Evolutionary conservation across 2,329 filamentous ascomycete genomes (phyloP).

Genomic region (Sporothrix pallida): DNA sequence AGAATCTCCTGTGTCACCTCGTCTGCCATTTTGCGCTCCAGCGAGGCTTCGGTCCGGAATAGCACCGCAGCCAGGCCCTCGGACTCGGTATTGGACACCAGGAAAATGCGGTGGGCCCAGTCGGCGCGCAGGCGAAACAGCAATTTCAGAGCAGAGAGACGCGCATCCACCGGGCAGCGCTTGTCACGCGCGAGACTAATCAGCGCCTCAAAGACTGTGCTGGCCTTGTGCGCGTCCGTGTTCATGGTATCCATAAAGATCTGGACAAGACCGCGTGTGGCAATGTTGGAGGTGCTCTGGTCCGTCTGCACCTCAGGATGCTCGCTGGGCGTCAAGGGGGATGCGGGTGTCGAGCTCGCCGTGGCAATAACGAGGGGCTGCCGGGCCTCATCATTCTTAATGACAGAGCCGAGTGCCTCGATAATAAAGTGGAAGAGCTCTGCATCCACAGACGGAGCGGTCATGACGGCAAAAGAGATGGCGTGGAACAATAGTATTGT

Average conservation of each 20-base stretch:
- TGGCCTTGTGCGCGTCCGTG: conserved; percentile 67
- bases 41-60: conserved; percentile 65
- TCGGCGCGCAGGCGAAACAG: conserved; percentile 85
- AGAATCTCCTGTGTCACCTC: conserved; percentile 54
- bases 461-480: conserved; percentile 67
- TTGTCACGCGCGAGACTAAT: conserved; percentile 67
- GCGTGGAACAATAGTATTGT: conserved; percentile 68
- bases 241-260: conserved; percentile 77
- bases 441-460: conserved; percentile 65
- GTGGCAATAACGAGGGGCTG: conserved; percentile 44
- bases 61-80: conserved; percentile 74
- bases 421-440: conserved; percentile 65
- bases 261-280: conserved; percentile 71
- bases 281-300: conserved; percentile 70
- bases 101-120: conserved; percentile 75
- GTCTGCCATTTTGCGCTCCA: conserved; percentile 58
- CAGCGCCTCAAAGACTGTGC: conserved; percentile 66
- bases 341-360: neutral
- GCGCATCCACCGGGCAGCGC: conserved; percentile 69
- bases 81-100: conserved; percentile 73
- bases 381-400: conserved; percentile 56
- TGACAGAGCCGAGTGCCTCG: conserved; percentile 57
- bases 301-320: conserved; percentile 41
- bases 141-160: conserved; percentile 75
- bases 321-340: conserved; percentile 39